Evolutionary conservation across 2,329 filamentous ascomycete species (phyloP), one percentile per base, ranked within the genome.

Genomic region (Claviceps cyperi): DNA sequence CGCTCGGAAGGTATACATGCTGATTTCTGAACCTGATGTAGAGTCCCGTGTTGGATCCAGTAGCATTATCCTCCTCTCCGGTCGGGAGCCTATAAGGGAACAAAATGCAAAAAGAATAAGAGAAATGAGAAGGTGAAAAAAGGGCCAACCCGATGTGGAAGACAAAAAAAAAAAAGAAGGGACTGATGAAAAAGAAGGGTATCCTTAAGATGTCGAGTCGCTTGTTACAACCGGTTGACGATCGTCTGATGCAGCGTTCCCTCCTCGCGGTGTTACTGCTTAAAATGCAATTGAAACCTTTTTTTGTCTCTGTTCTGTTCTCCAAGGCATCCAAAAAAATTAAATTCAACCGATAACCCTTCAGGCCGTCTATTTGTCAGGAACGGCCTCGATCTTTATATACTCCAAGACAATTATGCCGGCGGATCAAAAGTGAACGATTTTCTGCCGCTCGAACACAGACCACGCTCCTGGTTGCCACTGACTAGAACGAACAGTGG

Each of bases 1-100:
- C 17, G 43, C 49, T 41, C 43, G 43, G 24, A 50, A 50, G 43
- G 43, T 46, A 46, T 47, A 43, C 49, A 50, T 46, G 19, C 24
- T 50, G 21, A 7, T 35, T 44, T 15, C 24, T 43, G 21, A 7
- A 36, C 19, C 21, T 17, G 36, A 28, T 38, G 15, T 5, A 22
- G 21, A 36, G 35, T 5, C 14, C 40, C 17, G 13, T 36, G 40
- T 37, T 47, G 45, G 21, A 39, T 35, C 38, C 24, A 32, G 38
- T 48, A n/a, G 37, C 46, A 48, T 48, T 41, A 13, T 47, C 5
- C 15, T 17, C 5, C 45, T 48, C n/a, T 41, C 19, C 4, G 22
- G 5, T 8, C 3, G 11, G 11, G 13, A 36, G 28, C 28, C 11
- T 9, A 17, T 13, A 15, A 15, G 13, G n/a, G 40, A 43, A 13